A percentile compares a stretch with the other conserved stretches of the same genome.
Conservation (phyloP, 176 grass and related monocot genomes). For the Areca catechu region DNA sequence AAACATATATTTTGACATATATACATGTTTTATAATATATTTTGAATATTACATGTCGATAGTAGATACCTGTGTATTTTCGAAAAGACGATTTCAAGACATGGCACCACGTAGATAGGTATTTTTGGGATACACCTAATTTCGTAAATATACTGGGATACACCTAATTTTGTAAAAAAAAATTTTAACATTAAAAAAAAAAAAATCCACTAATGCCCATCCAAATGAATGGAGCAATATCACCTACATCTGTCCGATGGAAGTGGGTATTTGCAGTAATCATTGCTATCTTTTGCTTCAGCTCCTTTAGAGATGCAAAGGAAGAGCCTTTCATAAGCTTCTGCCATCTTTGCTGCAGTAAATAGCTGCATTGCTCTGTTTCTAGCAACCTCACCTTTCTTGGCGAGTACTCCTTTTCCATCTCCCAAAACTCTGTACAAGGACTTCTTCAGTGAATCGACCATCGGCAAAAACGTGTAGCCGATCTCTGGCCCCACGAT, state of each 20-base stretch:
- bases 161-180: no score
- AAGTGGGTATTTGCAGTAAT: conserved; percentile 32
- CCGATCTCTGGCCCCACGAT: conserved; percentile 31
- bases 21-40: no score
- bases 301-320: conserved; percentile 22
- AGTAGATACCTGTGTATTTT: no score
- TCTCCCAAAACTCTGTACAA: conserved; percentile 26
- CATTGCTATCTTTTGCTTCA: background rate
- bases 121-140: no score
- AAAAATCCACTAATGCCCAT: no score
- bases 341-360: conserved; percentile 36
- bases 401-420: conserved; percentile 16
- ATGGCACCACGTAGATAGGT: no score
- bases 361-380: conserved; percentile 29
- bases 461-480: conserved; percentile 32
- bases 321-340: conserved; percentile 48
- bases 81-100: no score
- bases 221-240: no score
- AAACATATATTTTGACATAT: no score
- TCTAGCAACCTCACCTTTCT: conserved; percentile 31
- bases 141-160: no score
- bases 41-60: no score
- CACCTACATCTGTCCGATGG: background rate
- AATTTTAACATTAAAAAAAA: no score
- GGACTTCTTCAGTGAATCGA: conserved; percentile 28